Evolutionary conservation across 2,329 filamentous ascomycete species (phyloP).

Genomic region (Rhynchosporium secalis): DNA sequence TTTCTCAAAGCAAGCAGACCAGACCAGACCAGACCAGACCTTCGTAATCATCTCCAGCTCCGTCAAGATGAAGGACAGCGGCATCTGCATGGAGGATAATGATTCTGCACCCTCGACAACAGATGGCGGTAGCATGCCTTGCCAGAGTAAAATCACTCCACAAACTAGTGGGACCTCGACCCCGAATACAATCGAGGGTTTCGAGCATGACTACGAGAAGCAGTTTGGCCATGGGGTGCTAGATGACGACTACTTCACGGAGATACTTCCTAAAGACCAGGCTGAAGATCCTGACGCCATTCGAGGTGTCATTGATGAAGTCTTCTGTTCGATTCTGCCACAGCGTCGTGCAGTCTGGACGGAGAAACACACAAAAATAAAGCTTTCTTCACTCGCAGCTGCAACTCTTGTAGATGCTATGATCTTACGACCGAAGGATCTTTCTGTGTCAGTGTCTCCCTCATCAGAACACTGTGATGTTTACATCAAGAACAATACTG

Average conservation of each 20-base stretch:
- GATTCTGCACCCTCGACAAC: neutral
- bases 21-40: too few species aligned
- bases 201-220: slow-evolving; percentile 8
- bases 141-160: slow-evolving; percentile 8
- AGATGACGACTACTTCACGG: slow-evolving; percentile 4
- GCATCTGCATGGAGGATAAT: slow-evolving; percentile 5
- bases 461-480: neutral
- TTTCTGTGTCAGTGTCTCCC: slow-evolving; percentile 16
- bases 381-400: slow-evolving; percentile 25
- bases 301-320: neutral
- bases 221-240: slow-evolving; percentile 14
- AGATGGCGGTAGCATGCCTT: neutral
- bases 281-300: neutral
- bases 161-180: slow-evolving; percentile 15
- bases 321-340: slow-evolving; percentile 7
- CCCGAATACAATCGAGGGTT: slow-evolving; percentile 11
- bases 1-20: too few species aligned
- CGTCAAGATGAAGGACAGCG: neutral
- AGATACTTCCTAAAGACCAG: neutral
- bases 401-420: slow-evolving; percentile 18
- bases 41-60: too few species aligned
- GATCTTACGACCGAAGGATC: slow-evolving; percentile 12
- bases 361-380: neutral
- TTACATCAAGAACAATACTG: neutral
- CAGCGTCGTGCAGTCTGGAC: slow-evolving; percentile 7